Evolutionary conservation across 371 early-diverging fungal genomes (phyloP).

Genomic region (Actinomortierella wolfii): DNA sequence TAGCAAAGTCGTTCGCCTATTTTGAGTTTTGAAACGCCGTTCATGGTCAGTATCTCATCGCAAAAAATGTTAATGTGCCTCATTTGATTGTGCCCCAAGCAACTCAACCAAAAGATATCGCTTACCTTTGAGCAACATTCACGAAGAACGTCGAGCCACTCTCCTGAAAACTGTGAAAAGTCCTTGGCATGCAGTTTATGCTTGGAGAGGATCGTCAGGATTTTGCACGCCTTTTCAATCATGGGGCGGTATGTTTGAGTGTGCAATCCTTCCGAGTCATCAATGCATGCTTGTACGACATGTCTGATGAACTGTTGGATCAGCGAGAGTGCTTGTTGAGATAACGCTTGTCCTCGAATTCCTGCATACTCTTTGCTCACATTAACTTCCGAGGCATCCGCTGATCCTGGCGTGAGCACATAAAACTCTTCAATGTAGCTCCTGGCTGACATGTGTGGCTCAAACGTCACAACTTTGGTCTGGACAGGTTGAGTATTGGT

Average conservation of each 20-base stretch:
- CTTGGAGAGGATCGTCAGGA: slow-evolving; percentile 21
- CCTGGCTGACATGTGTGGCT: slow-evolving; percentile 30
- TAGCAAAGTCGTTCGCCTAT: slow-evolving; percentile 28
- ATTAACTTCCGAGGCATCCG: slow-evolving; percentile 13
- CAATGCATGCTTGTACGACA: slow-evolving; percentile 23
- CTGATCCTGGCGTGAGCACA: slow-evolving; percentile 19
- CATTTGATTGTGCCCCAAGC: too few species aligned
- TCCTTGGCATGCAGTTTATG: slow-evolving; percentile 13
- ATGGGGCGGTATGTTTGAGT: slow-evolving; percentile 27
- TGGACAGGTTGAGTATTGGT: slow-evolving; percentile 4
- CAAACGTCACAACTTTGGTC: slow-evolving; percentile 22
- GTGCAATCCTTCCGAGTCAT: slow-evolving; percentile 9
- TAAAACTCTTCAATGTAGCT: slow-evolving; percentile 48
- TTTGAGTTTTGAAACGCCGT: neutral
- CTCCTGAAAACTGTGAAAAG: slow-evolving; percentile 28
- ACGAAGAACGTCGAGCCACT: slow-evolving; percentile 50
- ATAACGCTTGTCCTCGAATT: slow-evolving; percentile 35
- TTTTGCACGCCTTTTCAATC: slow-evolving; percentile 36
- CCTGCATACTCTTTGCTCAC: slow-evolving; percentile 38
- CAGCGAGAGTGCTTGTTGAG: slow-evolving; percentile 25
- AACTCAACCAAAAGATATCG: too few species aligned
- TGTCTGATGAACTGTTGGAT: slow-evolving; percentile 38
- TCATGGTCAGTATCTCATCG: neutral
- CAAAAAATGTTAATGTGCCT: neutral
- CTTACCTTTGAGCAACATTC: slow-evolving; percentile 54